Evolutionary conservation across 805 yeast genomes (phyloP).

Genomic region (Nakazawaea populi): DNA sequence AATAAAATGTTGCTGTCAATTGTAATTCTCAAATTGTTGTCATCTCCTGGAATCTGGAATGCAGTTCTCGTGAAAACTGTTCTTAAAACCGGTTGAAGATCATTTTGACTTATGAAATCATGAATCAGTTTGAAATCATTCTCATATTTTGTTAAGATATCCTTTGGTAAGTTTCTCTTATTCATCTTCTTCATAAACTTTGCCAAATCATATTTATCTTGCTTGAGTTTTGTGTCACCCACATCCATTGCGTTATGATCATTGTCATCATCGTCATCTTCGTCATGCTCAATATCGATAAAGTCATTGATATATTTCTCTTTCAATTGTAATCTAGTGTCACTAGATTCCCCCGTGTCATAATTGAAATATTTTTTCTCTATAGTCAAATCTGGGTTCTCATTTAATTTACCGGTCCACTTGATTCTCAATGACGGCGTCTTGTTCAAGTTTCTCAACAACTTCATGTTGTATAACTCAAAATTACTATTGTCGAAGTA

Average conservation of each 20-base stretch:
- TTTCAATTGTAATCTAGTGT: conserved; percentile 63
- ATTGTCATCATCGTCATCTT: conserved; percentile 27
- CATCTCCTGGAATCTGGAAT: conserved; percentile 97
- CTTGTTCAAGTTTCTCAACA: conserved; percentile 55
- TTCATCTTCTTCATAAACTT: conserved; percentile 55
- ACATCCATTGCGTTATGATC: conserved; percentile 23
- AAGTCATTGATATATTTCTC: conserved; percentile 78
- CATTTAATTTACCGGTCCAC: conserved; percentile 82
- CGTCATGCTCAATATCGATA: conserved; percentile 25
- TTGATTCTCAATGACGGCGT: conserved; percentile 76
- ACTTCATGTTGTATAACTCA: conserved; percentile 80
- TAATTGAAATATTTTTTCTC: conserved; percentile 75
- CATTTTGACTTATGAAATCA: conserved; percentile 54
- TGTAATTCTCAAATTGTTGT: conserved; percentile 72
- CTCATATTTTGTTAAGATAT: conserved; percentile 44
- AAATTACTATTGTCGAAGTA: conserved; percentile 84
- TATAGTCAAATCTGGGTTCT: conserved; percentile 61
- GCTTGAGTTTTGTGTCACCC: conserved; percentile 25
- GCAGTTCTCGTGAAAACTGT: conserved; percentile 89
- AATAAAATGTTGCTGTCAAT: conserved; percentile 86
- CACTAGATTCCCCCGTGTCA: conserved; percentile 37
- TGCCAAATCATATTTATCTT: conserved; percentile 25
- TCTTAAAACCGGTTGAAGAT: conserved; percentile 81
- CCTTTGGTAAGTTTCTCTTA: conserved; percentile 52
- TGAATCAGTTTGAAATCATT: conserved; percentile 56